Conservation (phyloP, 345 rosid species). For the Linum tenue region DNA sequence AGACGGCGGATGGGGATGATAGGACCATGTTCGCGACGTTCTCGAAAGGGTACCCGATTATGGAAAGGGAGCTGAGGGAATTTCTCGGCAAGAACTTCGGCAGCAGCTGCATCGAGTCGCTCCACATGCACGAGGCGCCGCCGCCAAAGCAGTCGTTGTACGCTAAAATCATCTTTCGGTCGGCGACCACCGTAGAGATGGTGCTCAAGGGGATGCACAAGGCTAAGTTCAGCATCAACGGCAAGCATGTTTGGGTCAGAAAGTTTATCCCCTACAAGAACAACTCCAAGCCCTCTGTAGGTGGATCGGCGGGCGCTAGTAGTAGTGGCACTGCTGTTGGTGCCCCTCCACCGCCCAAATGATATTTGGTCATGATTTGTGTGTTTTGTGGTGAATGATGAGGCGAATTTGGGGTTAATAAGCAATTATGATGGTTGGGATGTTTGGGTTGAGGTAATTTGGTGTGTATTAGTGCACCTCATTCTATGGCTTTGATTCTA, state of each 20-base stretch:
- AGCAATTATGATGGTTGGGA: too few relatives aligned
- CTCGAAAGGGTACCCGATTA: conserved; percentile 54
- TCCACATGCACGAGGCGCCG: conserved; percentile 45
- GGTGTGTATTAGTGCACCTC: too few relatives aligned
- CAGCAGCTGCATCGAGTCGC: conserved; percentile 34
- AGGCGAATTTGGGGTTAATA: too few relatives aligned
- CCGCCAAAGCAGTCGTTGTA: conserved; percentile 34
- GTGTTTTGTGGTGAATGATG: too few relatives aligned
- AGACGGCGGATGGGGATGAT: too few relatives aligned
- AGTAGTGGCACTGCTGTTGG: too few relatives aligned
- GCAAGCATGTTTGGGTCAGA: conserved; percentile 64
- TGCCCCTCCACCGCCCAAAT: too few relatives aligned
- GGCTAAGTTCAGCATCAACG: conserved; percentile 51
- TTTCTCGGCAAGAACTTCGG: conserved; percentile 32
- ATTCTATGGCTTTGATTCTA: too few relatives aligned
- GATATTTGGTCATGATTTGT: too few relatives aligned
- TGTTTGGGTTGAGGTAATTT: too few relatives aligned
- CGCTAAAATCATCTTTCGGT: conserved; percentile 36
- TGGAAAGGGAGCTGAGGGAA: conserved; percentile 39
- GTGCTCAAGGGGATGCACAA: conserved; percentile 28
- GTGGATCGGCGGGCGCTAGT: too few relatives aligned
- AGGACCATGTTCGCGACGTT: conserved; percentile 61
- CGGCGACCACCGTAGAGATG: conserved; percentile 13
- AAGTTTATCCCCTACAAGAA: conserved; percentile 42
- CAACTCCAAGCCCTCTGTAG: too few relatives aligned